A percentile compares a stretch with the other conserved stretches of the same genome.
Conservation (phyloP, 176 grass and related monocot species). For the Eremochloa ophiuroides region DNA sequence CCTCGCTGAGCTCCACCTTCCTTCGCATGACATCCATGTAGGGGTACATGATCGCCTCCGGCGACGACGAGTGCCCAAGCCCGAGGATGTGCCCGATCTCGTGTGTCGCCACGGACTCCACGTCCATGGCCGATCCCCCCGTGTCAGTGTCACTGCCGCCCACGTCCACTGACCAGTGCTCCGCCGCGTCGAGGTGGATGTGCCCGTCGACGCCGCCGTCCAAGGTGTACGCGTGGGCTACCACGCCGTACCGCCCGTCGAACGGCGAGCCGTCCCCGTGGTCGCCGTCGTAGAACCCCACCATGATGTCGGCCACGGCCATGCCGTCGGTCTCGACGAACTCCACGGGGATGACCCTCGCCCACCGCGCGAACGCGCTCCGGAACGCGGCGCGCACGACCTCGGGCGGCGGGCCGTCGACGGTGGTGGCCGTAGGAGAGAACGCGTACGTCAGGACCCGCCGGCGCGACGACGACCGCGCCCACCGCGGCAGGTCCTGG, state of each 20-base stretch:
- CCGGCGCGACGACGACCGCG: constrained; percentile 4
- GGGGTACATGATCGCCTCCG: constrained; percentile 82
- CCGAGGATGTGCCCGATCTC: constrained; percentile 92
- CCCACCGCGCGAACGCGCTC: constrained; percentile 66
- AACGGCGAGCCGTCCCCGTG: not conserved
- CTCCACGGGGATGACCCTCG: constrained; percentile 36
- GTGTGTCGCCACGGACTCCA: constrained; percentile 75
- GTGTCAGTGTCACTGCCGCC: not conserved
- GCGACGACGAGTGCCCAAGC: constrained; percentile 59
- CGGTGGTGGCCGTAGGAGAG: constrained; percentile 33
- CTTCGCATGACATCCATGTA: constrained; percentile 11
- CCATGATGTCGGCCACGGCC: not conserved
- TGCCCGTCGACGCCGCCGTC: not conserved
- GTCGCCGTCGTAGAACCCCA: not conserved
- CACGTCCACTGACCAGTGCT: not conserved
- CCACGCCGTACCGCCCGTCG: not conserved
- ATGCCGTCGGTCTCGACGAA: not conserved
- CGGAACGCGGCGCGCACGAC: constrained; percentile 46
- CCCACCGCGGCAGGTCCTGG: constrained; percentile 53
- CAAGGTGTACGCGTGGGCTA: not conserved
- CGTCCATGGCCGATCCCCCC: constrained; percentile 24
- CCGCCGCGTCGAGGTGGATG: not conserved
- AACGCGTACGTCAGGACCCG: constrained; percentile 57
- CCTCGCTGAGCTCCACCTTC: constrained; percentile 61
- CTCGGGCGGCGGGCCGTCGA: constrained; percentile 29